These are phyloP conservation scores for Albugo candida DNA, from an alignment of 352 stramenopile species.

Conservation along the genomic window DNA sequence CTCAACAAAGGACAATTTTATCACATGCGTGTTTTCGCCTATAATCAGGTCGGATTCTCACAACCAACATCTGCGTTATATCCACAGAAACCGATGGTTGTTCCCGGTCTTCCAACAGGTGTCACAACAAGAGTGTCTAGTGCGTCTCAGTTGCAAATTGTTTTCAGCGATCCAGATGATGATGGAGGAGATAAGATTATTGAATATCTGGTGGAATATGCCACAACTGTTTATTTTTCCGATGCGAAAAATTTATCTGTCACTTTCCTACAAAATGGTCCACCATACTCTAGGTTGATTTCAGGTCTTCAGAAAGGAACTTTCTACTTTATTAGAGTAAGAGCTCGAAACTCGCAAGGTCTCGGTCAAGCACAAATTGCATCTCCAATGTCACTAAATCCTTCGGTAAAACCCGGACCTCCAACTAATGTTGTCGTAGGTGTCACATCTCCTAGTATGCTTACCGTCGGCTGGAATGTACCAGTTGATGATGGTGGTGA, in stretches of 20 bases:
- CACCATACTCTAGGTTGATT: slow-evolving; percentile 37
- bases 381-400: slow-evolving; percentile 79
- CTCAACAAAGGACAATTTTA: slow-evolving; percentile 85
- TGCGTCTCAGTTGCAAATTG: slow-evolving; percentile 74
- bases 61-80: slow-evolving; percentile 24
- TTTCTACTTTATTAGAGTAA: slow-evolving; percentile 57
- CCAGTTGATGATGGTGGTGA: slow-evolving; percentile 82
- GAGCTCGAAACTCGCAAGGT: slow-evolving; percentile 46
- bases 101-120: slow-evolving; percentile 40
- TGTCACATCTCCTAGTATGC: slow-evolving; percentile 72
- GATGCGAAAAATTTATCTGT: slow-evolving; percentile 17
- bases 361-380: slow-evolving; percentile 65
- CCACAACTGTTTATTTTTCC: slow-evolving; percentile 51
- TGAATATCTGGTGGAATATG: slow-evolving; percentile 87
- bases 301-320: slow-evolving; percentile 35
- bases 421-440: slow-evolving; percentile 68
- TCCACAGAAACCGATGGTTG: slow-evolving; percentile 64
- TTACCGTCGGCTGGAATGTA: slow-evolving; percentile 75
- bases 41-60: slow-evolving; percentile 89
- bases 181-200: slow-evolving; percentile 74
- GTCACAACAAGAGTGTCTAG: slow-evolving; percentile 46
- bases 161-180: slow-evolving; percentile 75
- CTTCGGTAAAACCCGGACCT: slow-evolving; percentile 76
- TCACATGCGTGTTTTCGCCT: slow-evolving; percentile 85
- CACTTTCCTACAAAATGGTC: slow-evolving; percentile 29